Evolutionary conservation across 441 rosid genomes (phyloP).

Genomic region (Flueggea neowawraea): DNA sequence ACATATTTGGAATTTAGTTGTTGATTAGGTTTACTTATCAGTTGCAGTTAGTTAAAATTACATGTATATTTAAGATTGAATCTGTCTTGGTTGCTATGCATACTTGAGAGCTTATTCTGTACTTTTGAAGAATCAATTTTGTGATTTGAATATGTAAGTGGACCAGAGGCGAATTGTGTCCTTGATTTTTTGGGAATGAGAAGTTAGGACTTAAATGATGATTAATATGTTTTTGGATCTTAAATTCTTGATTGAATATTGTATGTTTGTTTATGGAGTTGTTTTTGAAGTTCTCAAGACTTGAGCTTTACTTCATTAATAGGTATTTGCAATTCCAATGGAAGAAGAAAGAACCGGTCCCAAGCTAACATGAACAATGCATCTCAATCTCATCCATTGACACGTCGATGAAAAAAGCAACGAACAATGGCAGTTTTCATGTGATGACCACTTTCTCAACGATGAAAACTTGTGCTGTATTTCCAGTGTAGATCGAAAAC

Average conservation of each 20-base stretch:
- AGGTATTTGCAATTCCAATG: constrained; percentile 44
- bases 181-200: too few relatives aligned
- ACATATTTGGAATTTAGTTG: too few relatives aligned
- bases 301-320: constrained; percentile 12
- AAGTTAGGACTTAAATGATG: too few relatives aligned
- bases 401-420: constrained; percentile 23
- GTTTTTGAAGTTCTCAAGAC: background rate
- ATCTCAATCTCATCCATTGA: constrained; percentile 16
- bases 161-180: too few relatives aligned
- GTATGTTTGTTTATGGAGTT: background rate
- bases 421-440: constrained; percentile 23
- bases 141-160: too few relatives aligned
- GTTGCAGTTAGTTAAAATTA: too few relatives aligned
- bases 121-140: too few relatives aligned
- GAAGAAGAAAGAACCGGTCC: constrained; percentile 34
- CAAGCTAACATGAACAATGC: constrained; percentile 14
- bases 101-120: too few relatives aligned
- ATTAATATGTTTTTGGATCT: too few relatives aligned
- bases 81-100: too few relatives aligned
- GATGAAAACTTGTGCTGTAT: constrained; percentile 18
- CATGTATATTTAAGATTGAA: too few relatives aligned
- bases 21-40: too few relatives aligned
- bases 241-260: background rate
- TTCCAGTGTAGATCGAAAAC: constrained; percentile 31
- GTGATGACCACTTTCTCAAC: constrained; percentile 27